A percentile compares a stretch with the other conserved stretches of the same genome.
Evolutionary conservation across 164 flowering plant species (phyloP).

Genomic region (Stephania yunnanensis): DNA sequence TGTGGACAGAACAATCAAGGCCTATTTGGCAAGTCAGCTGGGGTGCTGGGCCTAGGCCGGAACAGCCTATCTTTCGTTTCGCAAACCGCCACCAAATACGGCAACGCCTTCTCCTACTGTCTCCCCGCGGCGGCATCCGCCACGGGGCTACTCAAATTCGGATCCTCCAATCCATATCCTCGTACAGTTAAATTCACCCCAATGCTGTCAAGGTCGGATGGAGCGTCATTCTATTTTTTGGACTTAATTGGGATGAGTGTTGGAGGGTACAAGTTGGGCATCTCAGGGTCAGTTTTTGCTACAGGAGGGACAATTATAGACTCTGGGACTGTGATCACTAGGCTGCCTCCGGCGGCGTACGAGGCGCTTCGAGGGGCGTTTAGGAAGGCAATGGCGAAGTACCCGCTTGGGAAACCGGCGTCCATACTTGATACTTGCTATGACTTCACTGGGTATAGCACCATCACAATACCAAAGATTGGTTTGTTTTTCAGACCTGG

Average conservation of each 20-base stretch:
- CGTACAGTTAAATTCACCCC: conserved; percentile 28
- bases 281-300: conserved; percentile 23
- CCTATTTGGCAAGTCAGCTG: conserved; percentile 34
- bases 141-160: conserved; percentile 42
- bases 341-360: conserved; percentile 46
- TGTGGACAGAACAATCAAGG: conserved; percentile 44
- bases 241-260: conserved; percentile 18
- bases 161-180: conserved; percentile 12
- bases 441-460: conserved; percentile 25
- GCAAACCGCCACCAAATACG: conserved; percentile 27
- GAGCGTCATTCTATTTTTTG: conserved; percentile 29
- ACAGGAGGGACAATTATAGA: conserved; percentile 35
- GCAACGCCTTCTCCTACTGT: conserved; percentile 51
- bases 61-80: conserved; percentile 30
- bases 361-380: conserved; percentile 33
- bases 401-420: conserved; percentile 27
- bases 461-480: conserved; percentile 21
- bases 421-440: conserved; percentile 66
- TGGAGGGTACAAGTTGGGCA: not conserved
- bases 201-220: conserved; percentile 8
- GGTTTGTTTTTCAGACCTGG: conserved; percentile 21
- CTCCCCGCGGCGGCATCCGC: conserved; percentile 42
- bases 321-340: conserved; percentile 58
- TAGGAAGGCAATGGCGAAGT: conserved; percentile 35
- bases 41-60: conserved; percentile 41